Conservation (phyloP, 179 eudicot genomes). For the Nepenthes alata region DNA sequence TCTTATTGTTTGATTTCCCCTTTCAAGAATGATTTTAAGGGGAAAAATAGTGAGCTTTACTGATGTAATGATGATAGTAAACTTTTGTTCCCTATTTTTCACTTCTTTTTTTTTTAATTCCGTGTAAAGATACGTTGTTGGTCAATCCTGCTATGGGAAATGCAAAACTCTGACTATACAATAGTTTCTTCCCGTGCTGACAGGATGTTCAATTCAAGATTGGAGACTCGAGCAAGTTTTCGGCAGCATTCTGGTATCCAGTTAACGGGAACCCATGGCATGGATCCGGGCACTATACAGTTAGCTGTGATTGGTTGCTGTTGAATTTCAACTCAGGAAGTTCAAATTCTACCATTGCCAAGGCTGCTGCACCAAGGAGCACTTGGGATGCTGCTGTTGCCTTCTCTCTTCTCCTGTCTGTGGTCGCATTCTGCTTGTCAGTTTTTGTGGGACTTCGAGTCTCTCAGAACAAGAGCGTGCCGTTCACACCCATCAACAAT, state of each 20-base stretch:
- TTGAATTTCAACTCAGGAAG: slow-evolving; percentile 32
- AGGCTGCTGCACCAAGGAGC: slow-evolving; percentile 17
- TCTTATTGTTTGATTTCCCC: too few relatives aligned
- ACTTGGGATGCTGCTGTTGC: slow-evolving; percentile 65
- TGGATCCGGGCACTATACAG: slow-evolving; percentile 57
- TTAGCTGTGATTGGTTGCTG: slow-evolving; percentile 72
- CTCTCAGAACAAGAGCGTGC: slow-evolving; percentile 17
- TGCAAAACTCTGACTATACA: too few relatives aligned
- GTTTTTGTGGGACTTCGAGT: slow-evolving; percentile 41
- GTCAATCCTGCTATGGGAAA: too few relatives aligned
- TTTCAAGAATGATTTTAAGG: too few relatives aligned
- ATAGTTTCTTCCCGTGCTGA: slow-evolving; percentile 3
- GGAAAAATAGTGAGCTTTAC: too few relatives aligned
- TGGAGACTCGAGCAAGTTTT: slow-evolving; percentile 66
- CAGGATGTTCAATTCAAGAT: slow-evolving; percentile 82
- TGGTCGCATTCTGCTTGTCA: slow-evolving; percentile 53
- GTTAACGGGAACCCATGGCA: slow-evolving; percentile 78
- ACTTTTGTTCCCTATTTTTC: too few relatives aligned
- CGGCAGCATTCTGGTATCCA: slow-evolving; percentile 89
- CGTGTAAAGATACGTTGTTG: too few relatives aligned
- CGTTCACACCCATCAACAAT: slow-evolving; percentile 34
- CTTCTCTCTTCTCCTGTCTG: slow-evolving; percentile 62
- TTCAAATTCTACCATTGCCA: slow-evolving; percentile 10
- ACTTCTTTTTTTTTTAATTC: too few relatives aligned
- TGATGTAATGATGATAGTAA: too few relatives aligned